Evolutionary conservation across 2,329 filamentous ascomycete species (phyloP), one percentile per base, ranked within the genome.

Genomic region (Neopestalotiopsis rosae): DNA sequence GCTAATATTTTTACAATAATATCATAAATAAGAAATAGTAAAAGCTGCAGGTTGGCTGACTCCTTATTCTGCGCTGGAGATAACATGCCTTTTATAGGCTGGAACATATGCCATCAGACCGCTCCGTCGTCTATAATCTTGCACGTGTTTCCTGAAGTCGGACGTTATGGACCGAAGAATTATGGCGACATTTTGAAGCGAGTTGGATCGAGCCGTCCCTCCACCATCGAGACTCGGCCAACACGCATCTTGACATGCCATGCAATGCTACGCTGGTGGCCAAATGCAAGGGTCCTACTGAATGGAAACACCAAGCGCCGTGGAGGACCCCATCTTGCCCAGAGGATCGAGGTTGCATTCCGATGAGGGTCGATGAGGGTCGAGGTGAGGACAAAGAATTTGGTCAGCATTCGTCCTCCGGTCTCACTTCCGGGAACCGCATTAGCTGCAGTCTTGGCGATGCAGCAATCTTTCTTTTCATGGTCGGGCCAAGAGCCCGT

Each of bases 401-500:
- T 64, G 61, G 61, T 64, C 38, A 64, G 61, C 61, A 64, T 30
- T 17, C 28, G 4, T 2, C 61, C 10, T 24, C 61, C 32, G 61
- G 61, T 17, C 24, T 42, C 38, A 61, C 59, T 61, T 61, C 40
- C 38, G 40, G 42, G 40, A 61, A 28, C 20, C 40, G 61, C 61
- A 45, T 45, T 64, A 49, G 61, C 30, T 59, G n/a, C 61, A 64
- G 38, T 52, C 61, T 64, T 64, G 61, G 61, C 61, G 14, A 20
- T 49, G 61, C 28, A 32, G 40, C 45, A 28, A 64, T 49, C 10
- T 45, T 20, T 20, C 24, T 45, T 17, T 28, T 24, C n/a, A 20
- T 5, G n/a, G n/a, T 34, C 32, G 32, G n/a, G 34, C 61, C 61
- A 64, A 45, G 42, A 10, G n/a, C 9, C 38, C 38, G 34, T 14